These are phyloP conservation scores for Myriosclerotinia duriaeana DNA, from an alignment of 2,329 filamentous ascomycete genomes.

Conservation along the genomic window DNA sequence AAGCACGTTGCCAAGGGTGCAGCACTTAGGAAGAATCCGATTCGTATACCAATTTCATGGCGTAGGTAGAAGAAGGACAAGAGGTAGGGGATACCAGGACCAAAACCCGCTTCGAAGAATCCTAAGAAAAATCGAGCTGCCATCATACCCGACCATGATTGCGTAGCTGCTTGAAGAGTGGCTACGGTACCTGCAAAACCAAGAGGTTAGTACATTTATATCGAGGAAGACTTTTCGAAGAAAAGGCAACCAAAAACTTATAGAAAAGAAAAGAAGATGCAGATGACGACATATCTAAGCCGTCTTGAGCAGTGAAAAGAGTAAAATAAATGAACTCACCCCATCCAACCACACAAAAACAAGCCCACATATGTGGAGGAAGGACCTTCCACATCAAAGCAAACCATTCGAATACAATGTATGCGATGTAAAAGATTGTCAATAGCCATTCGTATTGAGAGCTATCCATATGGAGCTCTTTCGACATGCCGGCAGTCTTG, in stretches of 20 bases:
- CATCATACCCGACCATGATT: conserved; percentile 41
- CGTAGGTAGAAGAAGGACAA: conserved; percentile 50
- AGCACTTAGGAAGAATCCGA: conserved; percentile 65
- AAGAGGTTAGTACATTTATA: neutral
- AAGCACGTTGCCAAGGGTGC: conserved; percentile 69
- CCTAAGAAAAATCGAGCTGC: conserved; percentile 44
- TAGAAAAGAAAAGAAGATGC: neutral
- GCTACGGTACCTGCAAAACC: conserved; percentile 23
- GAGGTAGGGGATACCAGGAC: conserved; percentile 45
- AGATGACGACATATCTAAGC: neutral
- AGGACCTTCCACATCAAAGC: conserved; percentile 44
- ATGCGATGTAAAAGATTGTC: conserved; percentile 45
- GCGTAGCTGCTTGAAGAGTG: conserved; percentile 49
- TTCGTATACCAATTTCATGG: conserved; percentile 66
- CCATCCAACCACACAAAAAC: conserved; percentile 43
- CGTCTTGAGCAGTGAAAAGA: neutral
- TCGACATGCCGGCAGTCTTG: conserved; percentile 52
- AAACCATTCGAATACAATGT: conserved; percentile 45
- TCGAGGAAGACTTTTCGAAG: neutral
- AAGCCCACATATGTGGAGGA: conserved; percentile 44
- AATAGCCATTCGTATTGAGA: conserved; percentile 45
- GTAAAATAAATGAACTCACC: conserved; percentile 23
- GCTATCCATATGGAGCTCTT: conserved; percentile 50
- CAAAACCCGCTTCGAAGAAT: conserved; percentile 42
- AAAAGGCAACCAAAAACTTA: no score